Base-by-base conservation (phyloP, 1,284 basidiomycete genomes). In the Ustilago curta region DNA sequence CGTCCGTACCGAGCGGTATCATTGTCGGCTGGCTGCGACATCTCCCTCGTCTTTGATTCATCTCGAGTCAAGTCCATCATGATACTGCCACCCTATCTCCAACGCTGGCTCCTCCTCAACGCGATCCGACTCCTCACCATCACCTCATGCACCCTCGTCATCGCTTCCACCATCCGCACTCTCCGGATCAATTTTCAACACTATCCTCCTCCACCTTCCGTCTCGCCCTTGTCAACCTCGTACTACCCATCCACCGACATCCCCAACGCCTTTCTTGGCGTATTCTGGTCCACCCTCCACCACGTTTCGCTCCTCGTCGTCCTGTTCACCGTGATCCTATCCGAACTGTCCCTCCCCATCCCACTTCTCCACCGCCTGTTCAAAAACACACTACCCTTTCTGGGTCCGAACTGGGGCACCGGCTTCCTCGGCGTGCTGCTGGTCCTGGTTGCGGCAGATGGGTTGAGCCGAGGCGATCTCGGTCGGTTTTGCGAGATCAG, bases 221-320 rank as follows among this genome's bases (percentile, higher is more conserved):
- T 32, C 21, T 29, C 52, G 14, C 18, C 29, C 31, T 23, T 40
- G 3, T 18, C 57, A 5, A 16, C 58, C 35, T 19, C 59, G 0
- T 81, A 72, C 66, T 56, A 59, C 27, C 57, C 70, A 18, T 55
- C 53, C 8, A 79, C 75, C 37, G 79, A 81, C 57, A 71, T 80
- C 40, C 79, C 79, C 0, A 67, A 59, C n/a, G 45, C 66, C 3
- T 67, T 74, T 32, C 68, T 79, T 55, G 79, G 79, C 19, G 59
- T 78, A 0, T 78, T 81, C 51, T 81, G 79, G 79, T 59, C 65
- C 1, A 72, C 77, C 37, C 64, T 81, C 0, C 72, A 81, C 55
- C 69, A 77, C 37, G 19, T 64, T 12, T 71, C 57, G n/a, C 31
- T 61, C 11, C 12, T 59, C 16, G 37, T 71, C 8, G 32, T 78